Evolutionary conservation across 163 green algal genomes (phyloP).

Genomic region (Scenedesmus sp.): DNA sequence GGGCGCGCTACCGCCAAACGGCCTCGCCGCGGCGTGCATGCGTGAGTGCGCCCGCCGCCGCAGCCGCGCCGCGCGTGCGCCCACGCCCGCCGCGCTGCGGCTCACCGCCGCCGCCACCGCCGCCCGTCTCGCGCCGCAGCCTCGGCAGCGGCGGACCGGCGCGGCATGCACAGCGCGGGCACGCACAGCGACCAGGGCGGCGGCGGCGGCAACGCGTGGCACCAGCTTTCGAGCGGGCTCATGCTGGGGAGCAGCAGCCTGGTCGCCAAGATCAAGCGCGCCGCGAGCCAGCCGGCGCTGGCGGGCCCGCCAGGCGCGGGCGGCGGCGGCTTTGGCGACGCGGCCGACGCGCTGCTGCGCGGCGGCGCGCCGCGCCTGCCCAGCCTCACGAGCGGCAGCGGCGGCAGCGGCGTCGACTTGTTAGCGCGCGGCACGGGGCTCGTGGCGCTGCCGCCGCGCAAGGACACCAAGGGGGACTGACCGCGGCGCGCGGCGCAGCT

Average conservation of each 20-base stretch:
- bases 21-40: too few relatives aligned
- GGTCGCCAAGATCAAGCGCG: slow-evolving; percentile 33
- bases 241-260: slow-evolving; percentile 1
- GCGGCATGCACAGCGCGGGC: slow-evolving; percentile 18
- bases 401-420: slow-evolving; percentile 27
- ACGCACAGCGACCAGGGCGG: slow-evolving; percentile 22
- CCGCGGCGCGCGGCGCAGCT: too few relatives aligned
- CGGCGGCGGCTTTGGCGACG: slow-evolving; percentile 34
- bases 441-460: background rate
- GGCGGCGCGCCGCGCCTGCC: background rate
- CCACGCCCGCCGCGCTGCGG: too few relatives aligned
- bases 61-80: too few relatives aligned
- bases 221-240: slow-evolving; percentile 13
- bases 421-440: slow-evolving; percentile 24
- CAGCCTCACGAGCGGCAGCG: background rate
- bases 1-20: too few relatives aligned
- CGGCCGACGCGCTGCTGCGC: slow-evolving; percentile 27
- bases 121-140: too few relatives aligned
- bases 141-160: background rate
- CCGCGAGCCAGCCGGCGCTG: slow-evolving; percentile 36
- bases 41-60: background rate
- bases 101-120: too few relatives aligned
- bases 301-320: background rate
- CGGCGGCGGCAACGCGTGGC: slow-evolving; percentile 25
- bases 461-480: slow-evolving; percentile 44